Conservation (phyloP, 2,329 filamentous ascomycete genomes). For the Botrytis fabae region DNA sequence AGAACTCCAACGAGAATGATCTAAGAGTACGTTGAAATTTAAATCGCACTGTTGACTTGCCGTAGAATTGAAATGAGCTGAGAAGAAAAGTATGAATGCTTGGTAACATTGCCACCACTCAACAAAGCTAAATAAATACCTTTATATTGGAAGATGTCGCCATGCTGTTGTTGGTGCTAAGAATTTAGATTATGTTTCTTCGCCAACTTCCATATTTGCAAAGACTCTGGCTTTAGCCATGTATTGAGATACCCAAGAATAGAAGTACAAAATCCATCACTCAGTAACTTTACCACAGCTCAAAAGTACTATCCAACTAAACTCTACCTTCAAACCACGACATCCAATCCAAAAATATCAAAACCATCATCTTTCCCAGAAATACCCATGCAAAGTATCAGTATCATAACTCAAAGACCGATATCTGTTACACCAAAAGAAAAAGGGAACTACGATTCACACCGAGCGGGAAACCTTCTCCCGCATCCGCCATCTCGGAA, state of each 20-base stretch:
- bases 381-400: not conserved
- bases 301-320: not conserved
- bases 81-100: not conserved
- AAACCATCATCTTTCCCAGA: not conserved
- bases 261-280: not conserved
- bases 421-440: not conserved
- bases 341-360: no score
- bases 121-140: not conserved
- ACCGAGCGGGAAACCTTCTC: not conserved
- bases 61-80: not conserved
- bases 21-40: no score
- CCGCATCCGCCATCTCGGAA: not conserved
- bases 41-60: no score
- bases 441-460: not conserved
- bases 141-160: not conserved
- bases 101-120: not conserved
- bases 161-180: not conserved
- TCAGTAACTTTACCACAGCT: not conserved
- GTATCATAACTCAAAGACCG: no score
- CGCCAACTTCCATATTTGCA: not conserved
- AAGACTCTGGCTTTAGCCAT: not conserved
- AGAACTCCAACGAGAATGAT: not conserved
- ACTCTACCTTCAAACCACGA: no score
- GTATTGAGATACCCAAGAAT: not conserved
- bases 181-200: not conserved